These are phyloP conservation scores for Moniliophthora roreri DNA, from an alignment of 1,284 basidiomycete species.

Conservation along the genomic window DNA sequence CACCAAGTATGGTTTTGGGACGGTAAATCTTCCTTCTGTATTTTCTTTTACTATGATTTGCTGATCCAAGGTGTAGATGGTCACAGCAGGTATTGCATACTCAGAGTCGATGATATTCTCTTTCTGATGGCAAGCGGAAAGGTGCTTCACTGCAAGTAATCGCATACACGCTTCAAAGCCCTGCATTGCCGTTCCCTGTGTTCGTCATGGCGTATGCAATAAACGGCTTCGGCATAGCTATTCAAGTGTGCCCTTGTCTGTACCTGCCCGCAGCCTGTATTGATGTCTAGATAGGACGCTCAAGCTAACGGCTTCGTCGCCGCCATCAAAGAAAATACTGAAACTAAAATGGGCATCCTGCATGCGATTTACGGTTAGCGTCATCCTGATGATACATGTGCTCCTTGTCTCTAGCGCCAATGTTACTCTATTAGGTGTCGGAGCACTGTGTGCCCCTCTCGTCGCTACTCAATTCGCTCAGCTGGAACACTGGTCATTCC, in stretches of 20 bases:
- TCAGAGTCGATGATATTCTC: not conserved
- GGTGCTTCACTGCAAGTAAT: slow-evolving; percentile 24
- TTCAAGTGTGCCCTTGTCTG: slow-evolving; percentile 37
- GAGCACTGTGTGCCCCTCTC: slow-evolving; percentile 67
- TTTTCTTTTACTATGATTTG: not conserved
- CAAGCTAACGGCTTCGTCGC: slow-evolving; percentile 48
- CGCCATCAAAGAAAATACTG: slow-evolving; percentile 33
- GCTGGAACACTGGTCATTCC: slow-evolving; percentile 50
- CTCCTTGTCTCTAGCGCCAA: slow-evolving; percentile 11
- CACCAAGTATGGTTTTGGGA: slow-evolving; percentile 45
- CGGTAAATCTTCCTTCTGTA: slow-evolving; percentile 27
- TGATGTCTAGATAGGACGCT: slow-evolving; percentile 31
- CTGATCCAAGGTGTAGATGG: slow-evolving; percentile 24
- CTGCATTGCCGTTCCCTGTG: slow-evolving; percentile 66
- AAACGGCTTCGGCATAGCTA: slow-evolving; percentile 59
- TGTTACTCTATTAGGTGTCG: slow-evolving; percentile 47
- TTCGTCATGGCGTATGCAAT: slow-evolving; percentile 61
- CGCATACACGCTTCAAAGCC: slow-evolving; percentile 38
- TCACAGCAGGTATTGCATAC: not conserved
- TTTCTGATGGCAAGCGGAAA: not conserved
- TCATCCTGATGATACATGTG: too few species aligned
- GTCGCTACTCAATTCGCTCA: slow-evolving; percentile 69
- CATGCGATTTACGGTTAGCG: slow-evolving; percentile 38
- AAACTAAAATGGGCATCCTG: slow-evolving; percentile 51
- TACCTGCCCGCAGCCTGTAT: not conserved